phyloP scores from a whole-genome alignment of 225 moss, liverwort and hornwort genomes.

The Asterella californica region DNA sequence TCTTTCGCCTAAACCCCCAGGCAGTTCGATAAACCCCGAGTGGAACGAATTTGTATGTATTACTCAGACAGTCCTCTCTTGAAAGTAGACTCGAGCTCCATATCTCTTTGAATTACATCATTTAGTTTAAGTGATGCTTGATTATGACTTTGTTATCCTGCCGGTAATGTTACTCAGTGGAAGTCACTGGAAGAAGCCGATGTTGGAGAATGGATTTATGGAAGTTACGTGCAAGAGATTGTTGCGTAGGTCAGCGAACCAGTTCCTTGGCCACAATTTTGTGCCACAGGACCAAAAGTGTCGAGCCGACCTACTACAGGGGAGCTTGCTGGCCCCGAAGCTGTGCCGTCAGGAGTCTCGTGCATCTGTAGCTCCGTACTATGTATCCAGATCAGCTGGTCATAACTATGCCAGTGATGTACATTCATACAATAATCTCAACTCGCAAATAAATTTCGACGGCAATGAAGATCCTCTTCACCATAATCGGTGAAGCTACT shows the following conservation, averaged over 20 bases:
- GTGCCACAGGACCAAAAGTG: conserved; percentile 20
- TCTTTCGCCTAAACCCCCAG: too few species aligned
- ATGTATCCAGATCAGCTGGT: background rate
- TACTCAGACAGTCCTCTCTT: background rate
- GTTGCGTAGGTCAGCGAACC: too few species aligned
- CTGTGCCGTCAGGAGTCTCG: conserved; percentile 7
- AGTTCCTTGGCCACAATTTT: background rate
- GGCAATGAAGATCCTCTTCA: conserved; percentile 17
- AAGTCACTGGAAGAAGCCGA: background rate
- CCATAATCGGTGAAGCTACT: background rate
- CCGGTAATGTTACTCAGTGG: background rate
- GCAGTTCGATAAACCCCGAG: background rate
- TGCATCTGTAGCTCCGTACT: conserved; percentile 16
- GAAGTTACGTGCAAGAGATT: too few species aligned
- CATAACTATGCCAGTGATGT: conserved; percentile 15
- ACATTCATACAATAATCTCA: conserved; percentile 29
- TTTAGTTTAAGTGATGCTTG: background rate
- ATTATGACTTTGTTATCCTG: background rate
- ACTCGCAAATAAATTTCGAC: conserved; percentile 5
- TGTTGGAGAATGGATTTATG: background rate
- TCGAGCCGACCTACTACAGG: background rate
- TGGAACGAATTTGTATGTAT: background rate
- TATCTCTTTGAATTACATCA: background rate
- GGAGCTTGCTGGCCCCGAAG: background rate
- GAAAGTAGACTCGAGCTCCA: background rate